These are phyloP conservation scores for Paspalum notatum DNA, from an alignment of 176 grass and related monocot genomes.

Conservation along the genomic window DNA sequence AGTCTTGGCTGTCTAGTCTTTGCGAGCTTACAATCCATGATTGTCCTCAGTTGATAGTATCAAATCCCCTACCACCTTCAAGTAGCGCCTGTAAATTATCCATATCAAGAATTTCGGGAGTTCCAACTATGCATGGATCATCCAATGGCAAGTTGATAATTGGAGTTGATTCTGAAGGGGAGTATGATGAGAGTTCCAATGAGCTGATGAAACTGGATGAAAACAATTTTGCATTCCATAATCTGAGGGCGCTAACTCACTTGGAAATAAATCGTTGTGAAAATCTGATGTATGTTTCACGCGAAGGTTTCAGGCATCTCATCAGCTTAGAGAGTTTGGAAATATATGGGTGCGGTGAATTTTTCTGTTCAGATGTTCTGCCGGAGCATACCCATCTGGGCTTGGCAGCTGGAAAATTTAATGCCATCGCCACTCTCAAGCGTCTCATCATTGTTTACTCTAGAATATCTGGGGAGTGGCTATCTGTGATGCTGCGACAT, in stretches of 20 bases:
- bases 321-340: conserved; percentile 16
- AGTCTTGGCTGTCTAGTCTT: conserved; percentile 18
- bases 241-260: neutral
- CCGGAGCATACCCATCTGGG: neutral
- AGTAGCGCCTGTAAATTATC: neutral
- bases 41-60: neutral
- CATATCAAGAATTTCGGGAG: fast-evolving
- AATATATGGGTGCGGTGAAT: neutral
- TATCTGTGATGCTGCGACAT: neutral
- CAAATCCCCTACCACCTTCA: conserved; percentile 27
- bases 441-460: fast-evolving
- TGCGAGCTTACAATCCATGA: neutral
- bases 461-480: neutral
- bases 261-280: neutral
- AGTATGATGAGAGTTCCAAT: neutral
- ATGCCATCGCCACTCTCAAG: neutral
- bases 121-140: neutral
- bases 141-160: neutral
- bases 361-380: neutral
- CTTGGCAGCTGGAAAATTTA: no score
- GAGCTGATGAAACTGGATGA: neutral
- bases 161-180: no score
- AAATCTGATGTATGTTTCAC: neutral
- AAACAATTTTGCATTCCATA: neutral
- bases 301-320: conserved; percentile 38